A percentile compares a stretch with the other conserved stretches of the same genome.
Conservation (phyloP, 805 yeast genomes). For the Yamadazyma ubonensis region DNA sequence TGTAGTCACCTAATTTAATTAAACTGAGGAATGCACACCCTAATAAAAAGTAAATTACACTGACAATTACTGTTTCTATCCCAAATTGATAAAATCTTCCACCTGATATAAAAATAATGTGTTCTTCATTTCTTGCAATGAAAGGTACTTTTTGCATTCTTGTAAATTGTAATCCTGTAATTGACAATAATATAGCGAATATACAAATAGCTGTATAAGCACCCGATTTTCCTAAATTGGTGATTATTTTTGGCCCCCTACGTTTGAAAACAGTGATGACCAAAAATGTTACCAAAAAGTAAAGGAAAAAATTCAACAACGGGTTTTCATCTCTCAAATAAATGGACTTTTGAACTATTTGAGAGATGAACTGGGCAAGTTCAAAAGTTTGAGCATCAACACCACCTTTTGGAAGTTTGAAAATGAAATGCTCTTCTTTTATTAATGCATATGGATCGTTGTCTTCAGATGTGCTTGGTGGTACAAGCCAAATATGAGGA, state of each 20-base stretch:
- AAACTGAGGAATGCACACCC: slow-evolving; percentile 42
- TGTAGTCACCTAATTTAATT: slow-evolving; percentile 35
- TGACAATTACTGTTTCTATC: slow-evolving; percentile 56
- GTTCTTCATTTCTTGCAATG: slow-evolving; percentile 50
- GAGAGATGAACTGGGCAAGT: slow-evolving; percentile 55
- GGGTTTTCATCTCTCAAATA: slow-evolving; percentile 44
- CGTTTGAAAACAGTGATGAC: slow-evolving; percentile 50
- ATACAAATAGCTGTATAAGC: slow-evolving; percentile 32
- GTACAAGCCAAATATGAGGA: slow-evolving; percentile 69
- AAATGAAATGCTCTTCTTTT: slow-evolving; percentile 31
- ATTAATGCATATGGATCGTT: slow-evolving; percentile 22
- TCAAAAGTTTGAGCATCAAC: slow-evolving; percentile 40
- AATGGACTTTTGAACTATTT: slow-evolving; percentile 44
- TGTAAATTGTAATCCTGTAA: slow-evolving; percentile 67
- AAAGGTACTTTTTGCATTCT: slow-evolving; percentile 62
- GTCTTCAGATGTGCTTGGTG: slow-evolving; percentile 39
- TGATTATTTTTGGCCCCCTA: slow-evolving; percentile 33
- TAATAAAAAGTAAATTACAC: slow-evolving; percentile 48
- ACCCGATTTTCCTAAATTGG: slow-evolving; percentile 15
- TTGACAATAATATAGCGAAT: slow-evolving; percentile 41
- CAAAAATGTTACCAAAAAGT: slow-evolving; percentile 46
- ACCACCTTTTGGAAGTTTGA: slow-evolving; percentile 36
- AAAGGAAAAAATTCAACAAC: slow-evolving; percentile 38
- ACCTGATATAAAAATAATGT: slow-evolving; percentile 59
- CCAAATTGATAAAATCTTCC: slow-evolving; percentile 72